phyloP scores from a whole-genome alignment of 805 yeast species.

The Myxozyma vanderwaltii region DNA sequence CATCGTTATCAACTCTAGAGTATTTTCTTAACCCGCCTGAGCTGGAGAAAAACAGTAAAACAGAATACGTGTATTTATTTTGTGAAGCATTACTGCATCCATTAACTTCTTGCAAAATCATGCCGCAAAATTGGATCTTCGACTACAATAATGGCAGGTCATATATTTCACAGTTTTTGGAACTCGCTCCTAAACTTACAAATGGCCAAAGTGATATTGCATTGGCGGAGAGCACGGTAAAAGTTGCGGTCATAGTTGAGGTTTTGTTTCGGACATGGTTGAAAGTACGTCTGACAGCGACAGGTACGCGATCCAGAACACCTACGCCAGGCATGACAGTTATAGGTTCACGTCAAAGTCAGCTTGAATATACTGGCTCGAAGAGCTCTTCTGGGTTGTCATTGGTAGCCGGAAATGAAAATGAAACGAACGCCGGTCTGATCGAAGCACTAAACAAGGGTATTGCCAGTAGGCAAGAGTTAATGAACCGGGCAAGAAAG shows the following conservation, averaged over 20 bases:
- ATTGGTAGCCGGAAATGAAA: neutral
- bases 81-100: constrained; percentile 15
- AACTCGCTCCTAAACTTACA: constrained; percentile 1
- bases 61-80: constrained; percentile 9
- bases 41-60: neutral
- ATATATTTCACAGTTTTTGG: constrained; percentile 12
- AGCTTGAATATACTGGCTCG: neutral
- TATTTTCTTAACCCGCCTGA: constrained; percentile 24
- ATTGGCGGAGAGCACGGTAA: constrained; percentile 9
- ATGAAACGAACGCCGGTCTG: neutral
- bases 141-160: constrained; percentile 12
- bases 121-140: constrained; percentile 22
- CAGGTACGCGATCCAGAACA: constrained; percentile 10
- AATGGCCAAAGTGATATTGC: neutral
- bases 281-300: constrained; percentile 13
- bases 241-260: constrained; percentile 17
- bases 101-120: neutral
- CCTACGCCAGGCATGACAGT: neutral
- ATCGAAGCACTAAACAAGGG: neutral
- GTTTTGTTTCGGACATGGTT: constrained; percentile 19
- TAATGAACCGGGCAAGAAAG: neutral
- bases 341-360: neutral
- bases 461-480: neutral
- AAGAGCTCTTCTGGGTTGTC: neutral
- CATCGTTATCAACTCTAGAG: constrained; percentile 6